Base-by-base conservation (phyloP, 1,139 yeast genomes). In the Wickerhamomyces sp. region DNA sequence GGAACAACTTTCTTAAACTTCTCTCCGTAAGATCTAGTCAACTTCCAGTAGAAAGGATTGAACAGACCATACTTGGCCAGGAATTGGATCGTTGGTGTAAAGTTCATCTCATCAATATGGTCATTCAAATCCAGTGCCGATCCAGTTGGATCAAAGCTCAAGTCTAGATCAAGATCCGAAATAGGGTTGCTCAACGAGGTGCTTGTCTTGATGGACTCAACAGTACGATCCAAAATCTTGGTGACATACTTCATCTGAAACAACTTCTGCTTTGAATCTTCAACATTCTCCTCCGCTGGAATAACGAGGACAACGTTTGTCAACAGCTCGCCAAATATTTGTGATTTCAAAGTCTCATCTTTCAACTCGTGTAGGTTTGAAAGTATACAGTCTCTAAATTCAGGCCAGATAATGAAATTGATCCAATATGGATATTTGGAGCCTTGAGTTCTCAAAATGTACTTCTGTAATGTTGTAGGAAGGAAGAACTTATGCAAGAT, bases 341-440 rank as follows among this genome's bases (percentile, higher is more conserved):
- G 16, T 8, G 33, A 35, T 14, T 39, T 39, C 2, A 21, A 21
- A 12, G n/a, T 28, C 17, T 30, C 19, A 16, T 19, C 22, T 19
- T 30, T 26, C 5, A 39, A 12, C 20, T 39, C 36, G 16, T 39
- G 28, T n/a, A 39, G 19, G 22, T 39, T 34, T 16, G 33, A 16
- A 5, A 39, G 24, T 12, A 39, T 15, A 14, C 28, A 22, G 16
- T 39, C 42, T 16, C 42, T 23, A 33, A 39, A 36, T 16, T 39
- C 42, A 12, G 42, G 42, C 42, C 42, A 39, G 4, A 39, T 39
- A 4, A 39, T 29, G 14, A 39, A 39, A 26, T 39, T 39, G 6
- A 39, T 31, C 42, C 42, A 39, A 19, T 39, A 39, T 28, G 42
- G 42, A 13, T 39, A 39, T 14, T 39, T 39, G 4, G 23, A 20